A percentile compares a stretch with the other conserved stretches of the same genome.
phyloP scores from a whole-genome alignment of 73 alveolate species.

The Diophrys sp. region DNA sequence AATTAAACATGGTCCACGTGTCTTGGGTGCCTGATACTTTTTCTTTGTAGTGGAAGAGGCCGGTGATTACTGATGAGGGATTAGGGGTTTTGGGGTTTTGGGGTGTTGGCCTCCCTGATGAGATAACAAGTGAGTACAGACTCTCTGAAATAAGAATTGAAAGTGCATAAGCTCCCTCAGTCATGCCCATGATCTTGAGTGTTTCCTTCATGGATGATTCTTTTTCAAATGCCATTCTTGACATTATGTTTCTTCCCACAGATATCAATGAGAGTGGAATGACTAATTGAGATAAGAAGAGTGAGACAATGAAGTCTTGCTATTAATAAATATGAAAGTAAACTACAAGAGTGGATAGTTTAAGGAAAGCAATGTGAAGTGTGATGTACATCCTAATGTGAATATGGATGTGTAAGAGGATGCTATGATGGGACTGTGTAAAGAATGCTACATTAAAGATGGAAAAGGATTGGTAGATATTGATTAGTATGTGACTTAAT shows the following conservation, averaged over 20 bases:
- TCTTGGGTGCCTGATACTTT: not conserved
- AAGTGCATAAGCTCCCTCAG: slow-evolving; percentile 41
- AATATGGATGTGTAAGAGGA: too few species aligned
- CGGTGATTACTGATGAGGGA: not conserved
- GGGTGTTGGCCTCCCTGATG: not conserved
- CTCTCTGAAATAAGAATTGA: slow-evolving; percentile 44
- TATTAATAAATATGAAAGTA: too few species aligned
- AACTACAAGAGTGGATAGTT: too few species aligned
- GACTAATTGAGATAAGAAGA: not conserved
- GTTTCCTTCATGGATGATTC: slow-evolving; percentile 67
- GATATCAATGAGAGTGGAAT: slow-evolving; percentile 5
- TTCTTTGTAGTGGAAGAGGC: slow-evolving; percentile 5
- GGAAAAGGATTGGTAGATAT: too few species aligned
- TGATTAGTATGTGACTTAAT: too few species aligned
- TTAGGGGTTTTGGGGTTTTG: slow-evolving; percentile 7
- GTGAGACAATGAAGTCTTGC: not conserved
- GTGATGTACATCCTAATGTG: too few species aligned
- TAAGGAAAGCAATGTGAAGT: too few species aligned
- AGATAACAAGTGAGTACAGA: slow-evolving; percentile 30
- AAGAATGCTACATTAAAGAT: too few species aligned
- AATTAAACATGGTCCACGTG: slow-evolving; percentile 27
- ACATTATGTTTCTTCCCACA: not conserved
- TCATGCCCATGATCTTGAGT: slow-evolving; percentile 65
- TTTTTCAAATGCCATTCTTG: slow-evolving; percentile 47
- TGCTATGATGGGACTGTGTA: too few species aligned